Base-by-base conservation (phyloP, 2,329 filamentous ascomycete genomes). In the Graphiopsis chlorocephala region DNA sequence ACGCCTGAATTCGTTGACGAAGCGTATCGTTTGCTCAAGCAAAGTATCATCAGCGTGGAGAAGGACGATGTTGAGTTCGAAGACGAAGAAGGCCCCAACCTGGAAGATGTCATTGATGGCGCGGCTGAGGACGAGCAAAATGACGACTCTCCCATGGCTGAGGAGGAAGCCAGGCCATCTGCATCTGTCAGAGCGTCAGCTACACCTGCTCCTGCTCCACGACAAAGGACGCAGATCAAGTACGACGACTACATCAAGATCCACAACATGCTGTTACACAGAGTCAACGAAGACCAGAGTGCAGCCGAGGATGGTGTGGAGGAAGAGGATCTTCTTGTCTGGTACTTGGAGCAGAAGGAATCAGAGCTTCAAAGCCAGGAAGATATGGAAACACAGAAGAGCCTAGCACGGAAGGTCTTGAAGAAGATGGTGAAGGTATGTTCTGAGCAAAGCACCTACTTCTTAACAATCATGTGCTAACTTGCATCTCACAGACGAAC, bases 51-150 rank as follows among this genome's bases (percentile, higher is more conserved):
- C 72, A 95, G 91, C 1, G 95, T 99, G 28, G 95, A 99, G 79
- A 95, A 98, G 74, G 95, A 99, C 72, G 95, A 99, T 72, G 88
- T 99, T 17, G 94, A 98, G 74, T 89, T 99, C 67, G 92, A 97
- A 61, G 93, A 93, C 3, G 90, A 91, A 23, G 86, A 87, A 23
- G 78, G 77, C 15, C 72, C 72, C 38, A 77, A 65, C 65, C 81
- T 81, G 67, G 82, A 83, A 66, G 83, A 84, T 2, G 84, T 84
- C 2, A 82, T 83, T 47, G 82, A 77, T 0, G 79, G 78, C 38
- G 74, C 72, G 29, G 81, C 72, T 42, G 72, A 67, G 25, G 72
- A 73, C 23, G 70, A 66, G 31, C 70, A 70, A 15, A 70, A 78
- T 70, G 78, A 84, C 71, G 78, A 86, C 67, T 82, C 81, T 42